Evolutionary conservation across 2,329 filamentous ascomycete species (phyloP).

Genomic region (Gnomoniopsis smithogilvyi): DNA sequence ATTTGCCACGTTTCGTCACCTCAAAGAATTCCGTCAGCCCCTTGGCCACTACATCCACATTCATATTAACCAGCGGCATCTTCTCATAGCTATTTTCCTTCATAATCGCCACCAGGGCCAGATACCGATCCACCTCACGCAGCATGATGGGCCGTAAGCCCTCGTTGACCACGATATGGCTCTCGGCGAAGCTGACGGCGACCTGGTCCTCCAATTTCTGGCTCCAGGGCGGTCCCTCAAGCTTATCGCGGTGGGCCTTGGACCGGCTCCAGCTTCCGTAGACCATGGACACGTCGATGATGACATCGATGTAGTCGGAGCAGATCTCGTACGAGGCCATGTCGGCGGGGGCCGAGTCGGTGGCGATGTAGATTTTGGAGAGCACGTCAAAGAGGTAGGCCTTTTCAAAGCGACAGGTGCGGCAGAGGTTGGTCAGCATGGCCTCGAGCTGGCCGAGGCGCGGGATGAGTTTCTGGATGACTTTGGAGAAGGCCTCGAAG

Average conservation of each 20-base stretch:
- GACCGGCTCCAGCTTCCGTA: constrained; percentile 73
- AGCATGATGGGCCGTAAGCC: constrained; percentile 63
- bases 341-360: constrained; percentile 87
- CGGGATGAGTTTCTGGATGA: constrained; percentile 96
- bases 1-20: constrained; percentile 58
- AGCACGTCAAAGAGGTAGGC: constrained; percentile 97
- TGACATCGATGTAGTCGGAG: constrained; percentile 97
- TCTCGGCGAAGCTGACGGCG: constrained; percentile 64
- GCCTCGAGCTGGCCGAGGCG: constrained; percentile 90
- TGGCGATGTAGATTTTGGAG: constrained; percentile 98
- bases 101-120: constrained; percentile 83
- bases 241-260: constrained; percentile 48
- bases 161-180: constrained; percentile 64
- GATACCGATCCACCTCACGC: constrained; percentile 68
- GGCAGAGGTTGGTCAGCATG: constrained; percentile 89
- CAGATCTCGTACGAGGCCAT: constrained; percentile 98
- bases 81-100: constrained; percentile 80
- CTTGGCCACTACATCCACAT: constrained; percentile 77
- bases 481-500: constrained; percentile 97
- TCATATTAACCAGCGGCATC: constrained; percentile 80
- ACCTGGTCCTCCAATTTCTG: constrained; percentile 63
- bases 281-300: constrained; percentile 93
- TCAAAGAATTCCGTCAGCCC: constrained; percentile 77
- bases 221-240: constrained; percentile 60
- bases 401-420: constrained; percentile 93